Percentiles rank a stretch among this genome's conserved stretches.
Conservation (phyloP, 352 stramenopile genomes). For the Phytopythium kandeliae region DNA sequence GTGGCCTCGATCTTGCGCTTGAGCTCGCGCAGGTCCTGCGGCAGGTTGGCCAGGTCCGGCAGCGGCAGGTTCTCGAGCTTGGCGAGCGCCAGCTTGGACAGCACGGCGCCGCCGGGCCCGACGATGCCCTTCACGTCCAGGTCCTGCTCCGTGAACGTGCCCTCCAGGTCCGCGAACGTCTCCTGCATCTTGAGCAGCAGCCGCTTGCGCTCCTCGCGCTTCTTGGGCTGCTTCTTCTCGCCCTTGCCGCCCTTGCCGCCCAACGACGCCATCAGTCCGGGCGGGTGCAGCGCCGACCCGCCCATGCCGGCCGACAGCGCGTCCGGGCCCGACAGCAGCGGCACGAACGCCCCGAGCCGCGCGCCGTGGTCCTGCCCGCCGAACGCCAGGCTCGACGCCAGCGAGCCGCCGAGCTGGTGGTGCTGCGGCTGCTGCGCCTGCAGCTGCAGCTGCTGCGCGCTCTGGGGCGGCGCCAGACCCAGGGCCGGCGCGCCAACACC, state of each 20-base stretch:
- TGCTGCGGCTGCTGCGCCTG: constrained; percentile 18
- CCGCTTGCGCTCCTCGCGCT: constrained; percentile 55
- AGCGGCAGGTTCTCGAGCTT: constrained; percentile 69
- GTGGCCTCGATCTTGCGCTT: constrained; percentile 84
- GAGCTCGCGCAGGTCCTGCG: constrained; percentile 73
- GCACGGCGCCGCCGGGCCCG: constrained; percentile 24
- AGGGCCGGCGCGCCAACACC: not conserved
- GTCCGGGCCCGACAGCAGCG: constrained; percentile 28
- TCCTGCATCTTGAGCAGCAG: constrained; percentile 65
- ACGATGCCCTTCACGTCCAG: constrained; percentile 60
- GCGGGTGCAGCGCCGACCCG: not conserved
- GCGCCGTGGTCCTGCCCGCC: constrained; percentile 25
- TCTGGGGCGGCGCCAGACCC: constrained; percentile 3
- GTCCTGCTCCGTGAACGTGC: constrained; percentile 61
- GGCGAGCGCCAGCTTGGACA: constrained; percentile 60
- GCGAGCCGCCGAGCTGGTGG: constrained; percentile 34
- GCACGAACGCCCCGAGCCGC: constrained; percentile 22
- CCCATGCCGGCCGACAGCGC: constrained; percentile 3
- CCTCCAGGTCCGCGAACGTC: constrained; percentile 56
- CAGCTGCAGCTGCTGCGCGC: constrained; percentile 2
- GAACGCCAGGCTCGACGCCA: constrained; percentile 54
- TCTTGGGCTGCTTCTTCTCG: constrained; percentile 56
- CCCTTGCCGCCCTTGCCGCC: constrained; percentile 17
- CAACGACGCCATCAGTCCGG: constrained; percentile 10
- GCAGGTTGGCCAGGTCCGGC: constrained; percentile 67